Conservation (phyloP, 1,139 yeast species). For the Scheffersomyces parashehatae region DNA sequence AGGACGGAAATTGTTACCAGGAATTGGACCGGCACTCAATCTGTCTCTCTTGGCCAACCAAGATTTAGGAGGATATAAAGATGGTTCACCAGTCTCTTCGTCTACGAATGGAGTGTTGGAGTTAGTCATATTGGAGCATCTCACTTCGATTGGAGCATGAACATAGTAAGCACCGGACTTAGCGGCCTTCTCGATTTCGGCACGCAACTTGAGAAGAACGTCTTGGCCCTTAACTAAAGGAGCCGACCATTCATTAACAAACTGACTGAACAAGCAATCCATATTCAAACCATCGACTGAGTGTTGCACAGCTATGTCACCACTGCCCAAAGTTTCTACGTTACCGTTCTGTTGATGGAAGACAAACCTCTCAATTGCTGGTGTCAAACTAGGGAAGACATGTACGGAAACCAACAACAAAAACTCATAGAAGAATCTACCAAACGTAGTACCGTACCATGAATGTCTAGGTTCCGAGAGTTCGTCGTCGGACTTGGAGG, state of each 20-base stretch:
- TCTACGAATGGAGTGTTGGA: constrained; percentile 41
- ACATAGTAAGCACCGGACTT: constrained; percentile 66
- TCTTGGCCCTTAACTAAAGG: constrained; percentile 79
- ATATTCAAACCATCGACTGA: constrained; percentile 88
- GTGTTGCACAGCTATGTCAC: constrained; percentile 71
- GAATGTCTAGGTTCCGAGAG: constrained; percentile 68
- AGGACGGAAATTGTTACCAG: constrained; percentile 83
- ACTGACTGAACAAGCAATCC: constrained; percentile 95
- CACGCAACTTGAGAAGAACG: constrained; percentile 63
- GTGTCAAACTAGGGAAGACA: constrained; percentile 73
- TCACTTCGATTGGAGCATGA: constrained; percentile 93
- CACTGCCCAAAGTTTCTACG: constrained; percentile 66
- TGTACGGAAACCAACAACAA: constrained; percentile 79
- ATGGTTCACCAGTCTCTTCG: constrained; percentile 46
- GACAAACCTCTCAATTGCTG: constrained; percentile 79
- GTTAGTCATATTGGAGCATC: constrained; percentile 84
- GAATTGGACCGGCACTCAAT: constrained; percentile 67
- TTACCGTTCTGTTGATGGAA: constrained; percentile 82
- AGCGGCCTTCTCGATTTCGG: constrained; percentile 63
- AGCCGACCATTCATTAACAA: constrained; percentile 95
- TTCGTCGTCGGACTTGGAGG: constrained; percentile 65
- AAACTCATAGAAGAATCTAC: constrained; percentile 77
- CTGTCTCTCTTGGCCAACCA: constrained; percentile 41
- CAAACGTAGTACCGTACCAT: constrained; percentile 83
- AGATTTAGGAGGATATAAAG: constrained; percentile 40